Evolutionary conservation across 306 rosid genomes (phyloP).

Genomic region (Quercus alba): DNA sequence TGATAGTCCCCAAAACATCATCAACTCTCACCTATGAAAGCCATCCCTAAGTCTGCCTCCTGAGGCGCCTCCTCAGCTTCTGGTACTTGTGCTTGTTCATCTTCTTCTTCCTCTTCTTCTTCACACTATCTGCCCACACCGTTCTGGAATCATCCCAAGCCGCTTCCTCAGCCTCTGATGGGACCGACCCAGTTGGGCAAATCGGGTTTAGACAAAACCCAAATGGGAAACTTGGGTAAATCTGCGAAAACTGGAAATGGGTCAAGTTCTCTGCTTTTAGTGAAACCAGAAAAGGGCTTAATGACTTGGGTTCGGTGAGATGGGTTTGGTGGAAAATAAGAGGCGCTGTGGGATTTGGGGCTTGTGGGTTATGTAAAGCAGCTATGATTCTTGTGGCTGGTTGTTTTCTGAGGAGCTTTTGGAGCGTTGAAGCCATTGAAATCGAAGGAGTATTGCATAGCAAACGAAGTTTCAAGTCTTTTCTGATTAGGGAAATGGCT

Average conservation of each 20-base stretch:
- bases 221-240: conserved; percentile 57
- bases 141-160: conserved; percentile 39
- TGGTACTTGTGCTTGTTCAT: conserved; percentile 84
- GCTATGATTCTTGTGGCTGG: conserved; percentile 30
- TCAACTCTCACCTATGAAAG: conserved; percentile 35
- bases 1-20: conserved; percentile 9
- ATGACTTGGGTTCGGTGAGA: not conserved
- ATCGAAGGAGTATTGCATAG: conserved; percentile 1
- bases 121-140: conserved; percentile 80
- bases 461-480: not conserved
- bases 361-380: conserved; percentile 14
- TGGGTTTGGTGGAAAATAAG: conserved; percentile 14
- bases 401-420: conserved; percentile 45
- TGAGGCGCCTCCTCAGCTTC: conserved; percentile 67
- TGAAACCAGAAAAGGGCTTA: not conserved
- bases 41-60: conserved; percentile 46
- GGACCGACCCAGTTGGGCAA: conserved; percentile 19
- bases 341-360: conserved; percentile 19
- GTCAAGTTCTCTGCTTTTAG: not conserved
- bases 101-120: conserved; percentile 84
- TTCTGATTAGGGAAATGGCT: not conserved
- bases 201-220: conserved; percentile 46
- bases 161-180: conserved; percentile 27
- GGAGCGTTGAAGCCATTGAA: conserved; percentile 66
- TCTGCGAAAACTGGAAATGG: conserved; percentile 15